Evolutionary conservation across 176 grass and related monocot species (phyloP).

Genomic region (Oryza rufipogon): DNA sequence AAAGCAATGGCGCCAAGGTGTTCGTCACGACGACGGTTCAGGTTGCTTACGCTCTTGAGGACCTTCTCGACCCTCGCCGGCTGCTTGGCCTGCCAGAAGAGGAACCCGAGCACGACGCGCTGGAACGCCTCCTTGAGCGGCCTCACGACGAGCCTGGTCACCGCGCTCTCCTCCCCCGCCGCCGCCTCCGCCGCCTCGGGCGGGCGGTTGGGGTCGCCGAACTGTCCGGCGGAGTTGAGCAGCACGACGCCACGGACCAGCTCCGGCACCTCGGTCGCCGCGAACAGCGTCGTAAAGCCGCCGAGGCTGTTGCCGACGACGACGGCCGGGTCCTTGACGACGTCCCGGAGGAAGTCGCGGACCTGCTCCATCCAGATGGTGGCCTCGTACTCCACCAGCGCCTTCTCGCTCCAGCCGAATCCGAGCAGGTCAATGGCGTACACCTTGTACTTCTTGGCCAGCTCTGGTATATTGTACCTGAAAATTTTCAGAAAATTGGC

Average conservation of each 20-base stretch:
- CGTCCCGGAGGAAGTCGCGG: conserved; percentile 88
- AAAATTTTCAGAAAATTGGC: neutral
- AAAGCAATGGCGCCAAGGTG: neutral
- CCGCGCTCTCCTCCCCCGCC: conserved; percentile 32
- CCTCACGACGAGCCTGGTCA: conserved; percentile 63
- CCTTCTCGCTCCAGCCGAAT: conserved; percentile 98
- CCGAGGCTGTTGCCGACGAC: conserved; percentile 92
- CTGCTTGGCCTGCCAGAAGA: conserved; percentile 99
- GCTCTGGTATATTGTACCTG: conserved; percentile 95
- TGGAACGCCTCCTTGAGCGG: conserved; percentile 80
- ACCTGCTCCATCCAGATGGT: conserved; percentile 94
- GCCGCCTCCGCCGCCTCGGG: conserved; percentile 26
- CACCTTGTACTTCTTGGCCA: conserved; percentile 95
- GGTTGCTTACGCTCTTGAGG: conserved; percentile 67
- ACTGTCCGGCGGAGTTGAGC: conserved; percentile 96
- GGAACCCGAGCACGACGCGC: conserved; percentile 63
- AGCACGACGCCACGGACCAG: conserved; percentile 72
- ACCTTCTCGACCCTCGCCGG: conserved; percentile 85
- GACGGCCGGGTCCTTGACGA: conserved; percentile 82
- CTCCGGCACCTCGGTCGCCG: conserved; percentile 67
- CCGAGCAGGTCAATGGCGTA: conserved; percentile 95
- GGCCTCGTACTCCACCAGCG: conserved; percentile 89
- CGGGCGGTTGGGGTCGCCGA: conserved; percentile 56
- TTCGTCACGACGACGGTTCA: neutral
- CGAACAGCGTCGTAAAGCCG: conserved; percentile 80